Base-by-base conservation (phyloP, 2,329 filamentous ascomycete species). In the Arthrobotrys entomopaga region DNA sequence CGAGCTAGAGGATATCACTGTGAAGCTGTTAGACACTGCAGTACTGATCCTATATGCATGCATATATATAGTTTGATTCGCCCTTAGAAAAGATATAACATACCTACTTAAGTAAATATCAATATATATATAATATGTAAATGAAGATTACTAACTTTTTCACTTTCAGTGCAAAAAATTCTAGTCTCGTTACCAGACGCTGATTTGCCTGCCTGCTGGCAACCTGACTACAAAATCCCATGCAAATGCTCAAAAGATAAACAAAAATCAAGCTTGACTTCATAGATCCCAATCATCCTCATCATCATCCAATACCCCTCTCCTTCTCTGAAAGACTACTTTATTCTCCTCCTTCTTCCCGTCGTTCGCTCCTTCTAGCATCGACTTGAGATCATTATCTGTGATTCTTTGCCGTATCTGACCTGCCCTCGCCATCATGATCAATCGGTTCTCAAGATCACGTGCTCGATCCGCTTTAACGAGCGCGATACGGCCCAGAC, bases 381-480 rank as follows among this genome's bases (percentile, higher is more conserved):
- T 85, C 77, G 96, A 92, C 85, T 98, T 97, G 79, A 99, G 85
- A 84, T 98, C 93, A 56, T 90, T 89, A 83, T 99, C 95, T 0
- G 91, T 94, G 53, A 99, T 92, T 81, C 97, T 96, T 76, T 88
- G 84, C 64, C 92, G 86, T 79, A 99, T 85, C 84, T 98, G 95
- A 22, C 94, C 93, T 22, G 89, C 87, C 79, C 93, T 88, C 70
- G 95, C 94, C 69, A 99, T 87, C 88, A 90, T 93, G 82, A 99
- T 93, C 66, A 99, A 87, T 58, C 94, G 84, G 85, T 96, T 93
- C 84, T 99, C 95, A 67, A 99, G 88, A 80, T 97, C 93, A 75
- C 86, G 87, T 40, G 95, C 95, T 79, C 95, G 91, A 78, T 90
- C 89, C 81, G 93, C 92, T 83, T 98, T 98, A 80, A 99, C 95